These are phyloP conservation scores for Lunularia cruciata DNA, from an alignment of 225 moss, liverwort and hornwort species.

Conservation along the genomic window DNA sequence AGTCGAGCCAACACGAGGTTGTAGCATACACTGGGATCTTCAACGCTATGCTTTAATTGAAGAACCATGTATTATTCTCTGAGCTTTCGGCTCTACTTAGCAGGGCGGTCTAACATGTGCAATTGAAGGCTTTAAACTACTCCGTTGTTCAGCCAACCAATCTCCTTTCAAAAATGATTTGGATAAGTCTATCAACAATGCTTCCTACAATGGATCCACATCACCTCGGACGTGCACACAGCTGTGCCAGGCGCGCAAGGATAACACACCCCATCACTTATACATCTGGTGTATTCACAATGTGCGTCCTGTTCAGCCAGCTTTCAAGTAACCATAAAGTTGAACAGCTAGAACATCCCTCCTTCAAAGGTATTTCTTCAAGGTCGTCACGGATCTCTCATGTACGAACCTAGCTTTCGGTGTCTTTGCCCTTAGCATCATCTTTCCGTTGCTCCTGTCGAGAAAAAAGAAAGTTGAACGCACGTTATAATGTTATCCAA, in stretches of 20 bases:
- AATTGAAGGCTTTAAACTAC: background rate
- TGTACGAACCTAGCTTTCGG: constrained; percentile 33
- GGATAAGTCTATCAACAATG: background rate
- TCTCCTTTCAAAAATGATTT: constrained; percentile 5
- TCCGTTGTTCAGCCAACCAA: background rate
- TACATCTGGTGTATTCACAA: constrained; percentile 16
- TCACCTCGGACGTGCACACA: constrained; percentile 7
- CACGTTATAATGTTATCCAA: background rate
- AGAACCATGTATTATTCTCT: background rate
- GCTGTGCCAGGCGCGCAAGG: background rate
- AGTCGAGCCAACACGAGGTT: too few species aligned
- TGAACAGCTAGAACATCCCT: background rate
- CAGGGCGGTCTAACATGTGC: background rate
- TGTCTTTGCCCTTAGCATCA: constrained; percentile 35
- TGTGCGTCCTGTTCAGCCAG: constrained; percentile 5
- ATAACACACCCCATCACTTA: constrained; percentile 5
- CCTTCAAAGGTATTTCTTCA: background rate
- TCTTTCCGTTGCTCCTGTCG: constrained; percentile 39
- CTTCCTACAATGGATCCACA: constrained; percentile 13
- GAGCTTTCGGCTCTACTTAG: background rate
- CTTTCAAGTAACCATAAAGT: background rate
- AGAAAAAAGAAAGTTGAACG: background rate
- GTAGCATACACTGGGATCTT: background rate
- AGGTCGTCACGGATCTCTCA: background rate
- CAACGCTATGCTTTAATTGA: background rate